A percentile compares a stretch with the other conserved stretches of the same genome.
Evolutionary conservation across 352 stramenopile genomes (phyloP).

Genomic region (Phytophthora colocasiae): DNA sequence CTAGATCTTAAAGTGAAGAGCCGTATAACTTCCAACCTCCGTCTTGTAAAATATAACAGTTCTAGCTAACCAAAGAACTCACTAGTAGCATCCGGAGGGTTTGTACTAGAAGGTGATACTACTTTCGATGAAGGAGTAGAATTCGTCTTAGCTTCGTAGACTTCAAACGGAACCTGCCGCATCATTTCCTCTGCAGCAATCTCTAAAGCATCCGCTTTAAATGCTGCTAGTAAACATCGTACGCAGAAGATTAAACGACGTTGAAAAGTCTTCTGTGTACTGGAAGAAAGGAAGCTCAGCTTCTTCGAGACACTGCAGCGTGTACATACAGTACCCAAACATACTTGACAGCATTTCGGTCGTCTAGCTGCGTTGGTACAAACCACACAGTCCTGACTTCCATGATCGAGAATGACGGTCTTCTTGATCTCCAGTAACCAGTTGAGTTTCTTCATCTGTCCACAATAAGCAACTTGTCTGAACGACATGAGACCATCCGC

Average conservation of each 20-base stretch:
- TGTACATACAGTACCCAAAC: constrained; percentile 29
- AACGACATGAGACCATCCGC: constrained; percentile 39
- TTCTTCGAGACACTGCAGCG: constrained; percentile 33
- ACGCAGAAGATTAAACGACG: constrained; percentile 39
- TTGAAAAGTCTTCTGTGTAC: constrained; percentile 17
- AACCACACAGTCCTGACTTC: constrained; percentile 19
- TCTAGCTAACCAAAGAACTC: constrained; percentile 39
- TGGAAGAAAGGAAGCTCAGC: constrained; percentile 35
- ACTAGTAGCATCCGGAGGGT: constrained; percentile 23
- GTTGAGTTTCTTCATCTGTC: constrained; percentile 52
- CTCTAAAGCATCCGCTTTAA: constrained; percentile 24
- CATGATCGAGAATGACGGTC: constrained; percentile 22
- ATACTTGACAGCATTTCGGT: constrained; percentile 26
- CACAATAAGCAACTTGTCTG: constrained; percentile 28
- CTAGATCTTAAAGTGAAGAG: constrained; percentile 1
- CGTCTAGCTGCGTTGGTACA: constrained; percentile 21
- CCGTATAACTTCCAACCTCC: not conserved
- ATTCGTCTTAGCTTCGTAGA: constrained; percentile 26
- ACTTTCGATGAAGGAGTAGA: constrained; percentile 23
- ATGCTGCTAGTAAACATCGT: constrained; percentile 30
- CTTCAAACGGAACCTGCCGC: constrained; percentile 25
- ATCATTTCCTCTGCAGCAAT: constrained; percentile 38
- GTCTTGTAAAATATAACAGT: not conserved
- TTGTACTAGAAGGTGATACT: constrained; percentile 31
- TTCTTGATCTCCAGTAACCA: constrained; percentile 38